phyloP scores from a whole-genome alignment of 768 basidiomycete species.

The Termitomyces titanicus region DNA sequence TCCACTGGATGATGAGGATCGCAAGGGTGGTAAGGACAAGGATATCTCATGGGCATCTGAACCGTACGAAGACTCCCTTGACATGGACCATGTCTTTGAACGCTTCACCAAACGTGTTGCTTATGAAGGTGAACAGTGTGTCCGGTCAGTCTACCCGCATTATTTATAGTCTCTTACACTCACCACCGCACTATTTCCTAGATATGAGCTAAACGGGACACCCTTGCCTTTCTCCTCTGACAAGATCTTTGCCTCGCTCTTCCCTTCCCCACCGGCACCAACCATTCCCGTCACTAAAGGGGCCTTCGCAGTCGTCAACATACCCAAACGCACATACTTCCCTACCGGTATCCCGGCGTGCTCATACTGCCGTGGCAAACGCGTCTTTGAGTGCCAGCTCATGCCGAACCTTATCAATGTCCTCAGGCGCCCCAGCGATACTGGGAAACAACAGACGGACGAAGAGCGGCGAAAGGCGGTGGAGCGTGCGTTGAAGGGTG shows the following conservation, averaged over 20 bases:
- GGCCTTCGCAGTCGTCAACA: slow-evolving; percentile 51
- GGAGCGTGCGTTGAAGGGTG: slow-evolving; percentile 49
- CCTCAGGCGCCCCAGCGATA: slow-evolving; percentile 36
- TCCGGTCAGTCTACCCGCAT: slow-evolving; percentile 57
- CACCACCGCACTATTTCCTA: slow-evolving; percentile 25
- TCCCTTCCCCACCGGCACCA: slow-evolving; percentile 49
- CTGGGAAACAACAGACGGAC: slow-evolving; percentile 43
- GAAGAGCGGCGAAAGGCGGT: slow-evolving; percentile 68
- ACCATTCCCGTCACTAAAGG: slow-evolving; percentile 57
- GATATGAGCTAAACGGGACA: slow-evolving; percentile 83
- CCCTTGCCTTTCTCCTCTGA: slow-evolving; percentile 89
- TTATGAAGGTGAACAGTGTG: slow-evolving; percentile 76
- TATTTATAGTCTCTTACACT: not conserved
- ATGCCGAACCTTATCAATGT: slow-evolving; percentile 93
- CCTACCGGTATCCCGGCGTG: slow-evolving; percentile 59
- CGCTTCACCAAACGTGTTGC: slow-evolving; percentile 72
- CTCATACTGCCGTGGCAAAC: slow-evolving; percentile 56
- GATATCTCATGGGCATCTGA: slow-evolving; percentile 64
- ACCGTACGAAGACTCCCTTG: slow-evolving; percentile 75
- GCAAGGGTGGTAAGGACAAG: slow-evolving; percentile 40
- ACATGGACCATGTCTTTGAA: slow-evolving; percentile 84
- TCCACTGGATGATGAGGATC: slow-evolving; percentile 29
- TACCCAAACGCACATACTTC: slow-evolving; percentile 51
- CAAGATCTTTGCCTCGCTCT: slow-evolving; percentile 66
- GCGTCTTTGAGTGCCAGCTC: slow-evolving; percentile 90